These are phyloP conservation scores for Trametes punicea DNA, from an alignment of 768 basidiomycete species.

Conservation along the genomic window DNA sequence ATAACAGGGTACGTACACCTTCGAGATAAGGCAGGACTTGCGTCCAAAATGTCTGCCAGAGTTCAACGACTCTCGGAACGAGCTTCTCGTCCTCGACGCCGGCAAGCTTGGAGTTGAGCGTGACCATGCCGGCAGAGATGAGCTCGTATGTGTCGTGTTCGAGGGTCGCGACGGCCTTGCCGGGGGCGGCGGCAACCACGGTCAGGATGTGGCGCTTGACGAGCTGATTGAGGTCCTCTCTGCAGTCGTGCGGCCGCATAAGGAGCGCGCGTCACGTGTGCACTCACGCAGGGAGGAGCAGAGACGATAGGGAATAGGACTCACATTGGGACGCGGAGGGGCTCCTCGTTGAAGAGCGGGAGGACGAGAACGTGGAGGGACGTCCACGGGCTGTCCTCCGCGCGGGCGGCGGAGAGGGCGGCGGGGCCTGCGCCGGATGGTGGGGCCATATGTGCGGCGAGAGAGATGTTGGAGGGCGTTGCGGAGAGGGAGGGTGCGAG, in stretches of 20 bases:
- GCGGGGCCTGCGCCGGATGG: slow-evolving; percentile 14
- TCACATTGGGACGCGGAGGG: slow-evolving; percentile 79
- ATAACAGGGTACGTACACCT: slow-evolving; percentile 55
- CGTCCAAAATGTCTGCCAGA: slow-evolving; percentile 94
- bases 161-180: slow-evolving; percentile 69
- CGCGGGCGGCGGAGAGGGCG: slow-evolving; percentile 8
- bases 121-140: slow-evolving; percentile 87
- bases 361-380: slow-evolving; percentile 82
- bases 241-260: slow-evolving; percentile 26
- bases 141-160: slow-evolving; percentile 80
- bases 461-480: slow-evolving; percentile 44
- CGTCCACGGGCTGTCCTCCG: slow-evolving; percentile 80
- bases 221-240: slow-evolving; percentile 84
- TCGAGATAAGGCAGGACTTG: slow-evolving; percentile 84
- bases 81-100: slow-evolving; percentile 78
- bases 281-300: background rate
- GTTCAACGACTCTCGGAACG: slow-evolving; percentile 72
- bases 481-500: slow-evolving; percentile 54
- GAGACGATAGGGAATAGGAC: slow-evolving; percentile 23
- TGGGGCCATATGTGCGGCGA: slow-evolving; percentile 21
- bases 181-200: slow-evolving; percentile 68
- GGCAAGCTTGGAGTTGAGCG: slow-evolving; percentile 79
- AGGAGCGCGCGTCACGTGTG: background rate
- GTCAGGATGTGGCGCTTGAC: slow-evolving; percentile 76
- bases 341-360: slow-evolving; percentile 89